These are phyloP conservation scores for Excoecaria cochinchinensis DNA, from an alignment of 345 rosid genomes.

Conservation along the genomic window DNA sequence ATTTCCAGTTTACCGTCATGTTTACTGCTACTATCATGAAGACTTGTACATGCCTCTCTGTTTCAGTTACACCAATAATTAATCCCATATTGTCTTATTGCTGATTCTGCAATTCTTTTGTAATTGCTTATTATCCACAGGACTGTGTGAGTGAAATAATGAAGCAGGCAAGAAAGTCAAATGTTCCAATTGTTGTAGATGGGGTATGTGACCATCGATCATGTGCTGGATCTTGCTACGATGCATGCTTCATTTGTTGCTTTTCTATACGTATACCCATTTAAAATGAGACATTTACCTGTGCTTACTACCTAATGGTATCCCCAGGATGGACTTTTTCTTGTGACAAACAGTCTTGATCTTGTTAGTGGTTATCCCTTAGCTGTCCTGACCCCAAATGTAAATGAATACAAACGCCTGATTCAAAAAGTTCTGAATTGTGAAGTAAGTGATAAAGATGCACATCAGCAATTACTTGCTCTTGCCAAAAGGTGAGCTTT, in stretches of 20 bases:
- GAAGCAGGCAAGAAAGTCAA: slow-evolving; percentile 61
- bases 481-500: slow-evolving; percentile 64
- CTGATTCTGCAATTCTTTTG: background rate
- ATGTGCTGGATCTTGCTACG: slow-evolving; percentile 10
- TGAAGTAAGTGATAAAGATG: slow-evolving; percentile 62
- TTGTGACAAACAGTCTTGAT: slow-evolving; percentile 62
- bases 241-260: background rate
- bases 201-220: slow-evolving; percentile 54
- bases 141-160: slow-evolving; percentile 77
- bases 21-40: background rate
- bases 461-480: slow-evolving; percentile 54
- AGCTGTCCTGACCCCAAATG: slow-evolving; percentile 88
- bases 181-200: slow-evolving; percentile 79
- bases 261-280: background rate
- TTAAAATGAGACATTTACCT: background rate
- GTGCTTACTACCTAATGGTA: background rate
- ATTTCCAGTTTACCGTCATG: background rate
- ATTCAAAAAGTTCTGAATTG: slow-evolving; percentile 67
- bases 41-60: background rate
- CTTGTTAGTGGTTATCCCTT: slow-evolving; percentile 71
- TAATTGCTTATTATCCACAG: slow-evolving; percentile 33
- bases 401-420: slow-evolving; percentile 87
- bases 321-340: slow-evolving; percentile 86
- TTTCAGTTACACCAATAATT: background rate
- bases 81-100: background rate